Evolutionary conservation across 1,139 yeast genomes (phyloP), one percentile per base, ranked within the genome.

Genomic region (Hansenula sp.): DNA sequence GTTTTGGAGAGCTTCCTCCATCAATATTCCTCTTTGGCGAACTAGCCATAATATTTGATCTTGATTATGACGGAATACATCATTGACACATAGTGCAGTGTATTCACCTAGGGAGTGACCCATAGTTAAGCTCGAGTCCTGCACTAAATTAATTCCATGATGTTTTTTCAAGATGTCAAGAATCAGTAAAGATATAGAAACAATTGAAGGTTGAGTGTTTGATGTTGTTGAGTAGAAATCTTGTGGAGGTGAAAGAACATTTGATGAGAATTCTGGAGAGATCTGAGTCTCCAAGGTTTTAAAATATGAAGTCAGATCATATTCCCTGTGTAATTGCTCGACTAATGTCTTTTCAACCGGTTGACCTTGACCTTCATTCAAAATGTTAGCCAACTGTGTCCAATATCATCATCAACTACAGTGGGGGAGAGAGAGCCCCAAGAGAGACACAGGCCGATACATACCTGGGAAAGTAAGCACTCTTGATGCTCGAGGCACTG

Each of bases 71-170:
- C 68, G 62, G 33, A 77, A 58, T 4, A 70, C 65, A 3, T 70
- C 71, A 41, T 71, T 66, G 11, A 73, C 59, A 10, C 69, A 57
- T 39, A 75, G 61, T 0, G 78, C 72, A 2, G 79, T 66, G 49
- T 77, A 67, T 57, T 80, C 85, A 5, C 85, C 86, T 31, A 80
- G 58, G 1, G 85, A 79, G 54, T 80, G 85, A 15, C 86, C 85
- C 54, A 79, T 49, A 5, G 70, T 37, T 45, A 51, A 68, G 2
- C 53, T 47, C 1, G 53, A 28, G 15, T 47, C 36, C 2, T 38
- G 47, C 10, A 60, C 55, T 27, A 70, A 43, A 40, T 58, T 56
- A n/a, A 62, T 35, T 7, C 59, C 65, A 43, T 53, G 54, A 1
- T 55, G 48, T 8, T 47, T 41, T 19, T 57, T 53, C 30, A 69